A percentile compares a stretch with the other conserved stretches of the same genome.
phyloP scores from a whole-genome alignment of 345 rosid genomes.

The Cochlearia excelsa region DNA sequence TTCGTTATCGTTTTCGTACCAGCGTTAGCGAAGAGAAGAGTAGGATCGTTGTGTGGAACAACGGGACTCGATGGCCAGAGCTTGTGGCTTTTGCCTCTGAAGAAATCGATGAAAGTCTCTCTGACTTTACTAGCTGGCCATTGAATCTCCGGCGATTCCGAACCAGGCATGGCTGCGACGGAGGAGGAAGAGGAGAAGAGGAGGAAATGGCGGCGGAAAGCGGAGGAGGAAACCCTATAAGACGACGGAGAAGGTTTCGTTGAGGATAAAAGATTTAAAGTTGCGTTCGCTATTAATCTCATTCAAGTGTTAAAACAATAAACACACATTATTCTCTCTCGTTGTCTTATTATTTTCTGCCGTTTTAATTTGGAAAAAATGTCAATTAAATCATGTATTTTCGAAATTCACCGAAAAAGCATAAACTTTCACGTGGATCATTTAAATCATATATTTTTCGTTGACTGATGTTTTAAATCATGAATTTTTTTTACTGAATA shows the following conservation, averaged over 20 bases:
- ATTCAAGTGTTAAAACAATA: conserved; percentile 15
- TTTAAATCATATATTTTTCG: too few species aligned
- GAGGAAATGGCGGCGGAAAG: conserved; percentile 26
- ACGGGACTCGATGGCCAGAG: conserved; percentile 97
- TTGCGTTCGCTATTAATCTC: conserved; percentile 29
- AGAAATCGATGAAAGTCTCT: conserved; percentile 69
- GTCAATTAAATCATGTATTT: too few species aligned
- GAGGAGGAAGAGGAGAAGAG: conserved; percentile 12
- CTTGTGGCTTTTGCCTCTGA: conserved; percentile 60
- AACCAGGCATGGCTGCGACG: conserved; percentile 33
- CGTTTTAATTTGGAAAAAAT: neutral
- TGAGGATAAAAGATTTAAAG: conserved; percentile 20
- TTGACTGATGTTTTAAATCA: too few species aligned
- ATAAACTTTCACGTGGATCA: too few species aligned
- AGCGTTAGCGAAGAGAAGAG: conserved; percentile 91
- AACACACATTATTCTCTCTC: conserved; percentile 15
- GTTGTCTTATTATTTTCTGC: conserved; percentile 12
- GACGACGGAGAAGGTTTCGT: conserved; percentile 20
- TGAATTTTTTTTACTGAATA: too few species aligned
- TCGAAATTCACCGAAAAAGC: too few species aligned
- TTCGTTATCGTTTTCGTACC: conserved; percentile 39
- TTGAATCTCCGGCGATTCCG: conserved; percentile 40
- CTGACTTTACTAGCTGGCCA: conserved; percentile 80
- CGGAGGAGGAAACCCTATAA: conserved; percentile 33
- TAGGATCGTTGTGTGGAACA: conserved; percentile 87